A percentile compares a stretch with the other conserved stretches of the same genome.
Conservation (phyloP, 345 rosid species). For the Mercurialis annua region DNA sequence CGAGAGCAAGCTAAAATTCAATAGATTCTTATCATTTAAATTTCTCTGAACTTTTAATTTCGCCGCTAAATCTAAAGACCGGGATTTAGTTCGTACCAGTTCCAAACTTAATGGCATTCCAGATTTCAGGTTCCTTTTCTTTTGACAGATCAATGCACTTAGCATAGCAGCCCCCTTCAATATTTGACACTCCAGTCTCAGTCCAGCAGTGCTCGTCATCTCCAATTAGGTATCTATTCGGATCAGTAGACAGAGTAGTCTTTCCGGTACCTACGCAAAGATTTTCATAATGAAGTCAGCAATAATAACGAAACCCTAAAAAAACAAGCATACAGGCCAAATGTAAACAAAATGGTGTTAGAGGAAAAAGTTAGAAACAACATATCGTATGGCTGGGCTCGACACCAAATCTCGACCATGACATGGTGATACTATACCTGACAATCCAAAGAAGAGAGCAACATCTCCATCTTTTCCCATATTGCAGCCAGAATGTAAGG, state of each 20-base stretch:
- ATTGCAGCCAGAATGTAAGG: constrained; percentile 97
- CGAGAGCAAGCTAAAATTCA: not conserved
- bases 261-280: constrained; percentile 74
- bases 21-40: not conserved
- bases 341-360: not conserved
- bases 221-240: constrained; percentile 84
- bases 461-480: constrained; percentile 99
- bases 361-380: constrained; percentile 18
- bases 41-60: not conserved
- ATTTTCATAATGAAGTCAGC: constrained; percentile 15
- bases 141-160: constrained; percentile 90
- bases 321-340: not conserved
- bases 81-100: constrained; percentile 45
- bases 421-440: constrained; percentile 67
- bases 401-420: constrained; percentile 28
- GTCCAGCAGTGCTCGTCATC: constrained; percentile 98
- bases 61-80: not conserved
- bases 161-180: constrained; percentile 98
- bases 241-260: constrained; percentile 95
- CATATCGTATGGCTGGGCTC: constrained; percentile 26
- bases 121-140: constrained; percentile 95
- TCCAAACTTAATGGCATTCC: constrained; percentile 96
- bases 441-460: constrained; percentile 99
- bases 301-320: constrained; percentile 15
- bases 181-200: constrained; percentile 89